These are phyloP conservation scores for Stagonosporopsis chrysanthemi DNA, from an alignment of 2,329 filamentous ascomycete genomes.

Conservation along the genomic window DNA sequence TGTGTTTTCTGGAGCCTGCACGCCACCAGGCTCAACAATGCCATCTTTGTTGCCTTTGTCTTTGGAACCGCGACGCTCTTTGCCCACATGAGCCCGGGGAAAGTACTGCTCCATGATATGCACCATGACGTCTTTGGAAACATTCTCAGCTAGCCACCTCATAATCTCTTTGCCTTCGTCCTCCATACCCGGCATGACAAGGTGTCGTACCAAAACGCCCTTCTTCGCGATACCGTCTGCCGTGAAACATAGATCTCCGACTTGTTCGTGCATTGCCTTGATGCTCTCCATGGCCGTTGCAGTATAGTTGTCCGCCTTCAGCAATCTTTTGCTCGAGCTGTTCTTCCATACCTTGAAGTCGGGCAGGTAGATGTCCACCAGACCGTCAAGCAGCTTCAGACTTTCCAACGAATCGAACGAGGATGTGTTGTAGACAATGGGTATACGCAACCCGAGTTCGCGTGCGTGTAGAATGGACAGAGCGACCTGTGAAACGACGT, in stretches of 20 bases:
- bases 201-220: conserved; percentile 77
- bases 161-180: conserved; percentile 78
- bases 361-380: conserved; percentile 86
- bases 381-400: conserved; percentile 74
- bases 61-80: conserved; percentile 57
- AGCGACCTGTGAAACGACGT: conserved; percentile 84
- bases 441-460: conserved; percentile 72
- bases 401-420: conserved; percentile 79
- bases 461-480: conserved; percentile 77
- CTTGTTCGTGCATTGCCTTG: conserved; percentile 80
- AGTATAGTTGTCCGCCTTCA: conserved; percentile 81
- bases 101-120: conserved; percentile 92
- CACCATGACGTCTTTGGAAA: conserved; percentile 78
- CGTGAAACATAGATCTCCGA: conserved; percentile 84
- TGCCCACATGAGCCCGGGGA: conserved; percentile 82
- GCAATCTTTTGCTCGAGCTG: conserved; percentile 70
- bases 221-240: conserved; percentile 80
- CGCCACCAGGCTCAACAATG: conserved; percentile 41
- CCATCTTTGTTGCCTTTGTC: conserved; percentile 38
- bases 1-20: conserved; percentile 28
- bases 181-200: conserved; percentile 85
- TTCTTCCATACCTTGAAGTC: conserved; percentile 85
- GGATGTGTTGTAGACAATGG: conserved; percentile 86
- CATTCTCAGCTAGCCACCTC: conserved; percentile 74
- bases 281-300: conserved; percentile 77